Conservation (phyloP, 805 yeast species). For the Myxozyma monticola region DNA sequence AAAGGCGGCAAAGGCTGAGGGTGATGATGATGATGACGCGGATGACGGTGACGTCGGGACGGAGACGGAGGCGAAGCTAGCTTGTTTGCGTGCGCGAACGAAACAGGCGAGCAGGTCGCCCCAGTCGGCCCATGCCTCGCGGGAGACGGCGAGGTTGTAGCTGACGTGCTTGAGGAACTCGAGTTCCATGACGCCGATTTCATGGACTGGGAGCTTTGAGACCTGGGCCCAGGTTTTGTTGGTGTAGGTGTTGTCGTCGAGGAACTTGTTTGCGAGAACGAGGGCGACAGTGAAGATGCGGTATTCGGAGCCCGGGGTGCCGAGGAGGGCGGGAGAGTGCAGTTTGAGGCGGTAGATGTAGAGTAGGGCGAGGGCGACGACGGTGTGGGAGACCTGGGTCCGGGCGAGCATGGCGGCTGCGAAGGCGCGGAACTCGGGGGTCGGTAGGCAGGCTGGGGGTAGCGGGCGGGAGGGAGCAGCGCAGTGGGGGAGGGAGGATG, state of each 20-base stretch:
- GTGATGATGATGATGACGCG: not conserved
- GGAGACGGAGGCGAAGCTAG: slow-evolving; percentile 17
- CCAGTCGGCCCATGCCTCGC: slow-evolving; percentile 19
- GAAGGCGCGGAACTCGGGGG: slow-evolving; percentile 36
- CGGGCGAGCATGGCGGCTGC: slow-evolving; percentile 34
- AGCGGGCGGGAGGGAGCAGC: slow-evolving; percentile 2
- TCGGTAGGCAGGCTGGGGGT: slow-evolving; percentile 26
- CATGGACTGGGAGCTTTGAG: slow-evolving; percentile 67
- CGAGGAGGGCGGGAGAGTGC: slow-evolving; percentile 29
- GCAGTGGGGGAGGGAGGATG: slow-evolving; percentile 3
- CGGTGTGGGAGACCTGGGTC: slow-evolving; percentile 38
- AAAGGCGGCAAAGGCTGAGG: not conserved
- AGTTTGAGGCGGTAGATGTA: slow-evolving; percentile 38
- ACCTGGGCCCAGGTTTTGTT: slow-evolving; percentile 96
- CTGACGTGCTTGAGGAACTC: slow-evolving; percentile 21
- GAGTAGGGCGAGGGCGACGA: slow-evolving; percentile 38
- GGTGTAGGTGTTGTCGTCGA: slow-evolving; percentile 95
- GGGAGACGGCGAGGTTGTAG: slow-evolving; percentile 20
- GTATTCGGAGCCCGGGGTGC: slow-evolving; percentile 40
- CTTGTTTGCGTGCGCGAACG: slow-evolving; percentile 11
- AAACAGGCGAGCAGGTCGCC: slow-evolving; percentile 16
- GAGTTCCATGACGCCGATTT: slow-evolving; percentile 42
- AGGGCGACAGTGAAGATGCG: slow-evolving; percentile 59
- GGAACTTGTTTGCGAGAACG: slow-evolving; percentile 86
- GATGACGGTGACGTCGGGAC: slow-evolving; percentile 16